Evolutionary conservation across 169 alveolate genomes (phyloP).

Genomic region (Plasmodium ovale): DNA sequence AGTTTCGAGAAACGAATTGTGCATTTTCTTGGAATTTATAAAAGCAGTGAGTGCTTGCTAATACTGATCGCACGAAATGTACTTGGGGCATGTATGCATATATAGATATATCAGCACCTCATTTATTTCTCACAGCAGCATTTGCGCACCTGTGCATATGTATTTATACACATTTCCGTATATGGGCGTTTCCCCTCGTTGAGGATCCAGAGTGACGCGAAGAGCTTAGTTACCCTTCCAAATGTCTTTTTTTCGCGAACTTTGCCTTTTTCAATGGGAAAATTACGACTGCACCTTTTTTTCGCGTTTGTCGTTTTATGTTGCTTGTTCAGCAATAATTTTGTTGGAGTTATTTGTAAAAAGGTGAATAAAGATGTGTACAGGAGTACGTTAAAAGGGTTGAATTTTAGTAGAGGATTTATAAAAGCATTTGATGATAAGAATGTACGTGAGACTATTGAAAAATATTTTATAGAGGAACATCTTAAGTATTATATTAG

Average conservation of each 20-base stretch:
- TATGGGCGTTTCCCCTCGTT: not conserved
- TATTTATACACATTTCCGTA: too few relatives aligned
- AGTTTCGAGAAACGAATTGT: too few relatives aligned
- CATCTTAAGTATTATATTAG: conserved; percentile 16
- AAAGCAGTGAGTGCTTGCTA: too few relatives aligned
- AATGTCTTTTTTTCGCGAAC: not conserved
- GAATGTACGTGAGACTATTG: conserved; percentile 11
- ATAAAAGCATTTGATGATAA: conserved; percentile 4
- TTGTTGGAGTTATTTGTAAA: not conserved
- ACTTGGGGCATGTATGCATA: too few relatives aligned
- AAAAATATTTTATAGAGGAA: conserved; percentile 11
- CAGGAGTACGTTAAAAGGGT: not conserved
- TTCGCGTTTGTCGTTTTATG: not conserved
- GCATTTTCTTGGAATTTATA: too few relatives aligned
- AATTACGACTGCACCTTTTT: not conserved
- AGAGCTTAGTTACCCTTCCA: too few relatives aligned
- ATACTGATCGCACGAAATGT: too few relatives aligned
- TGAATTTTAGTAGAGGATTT: conserved; percentile 15
- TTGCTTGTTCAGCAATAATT: not conserved
- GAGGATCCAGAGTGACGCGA: not conserved
- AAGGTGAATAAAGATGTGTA: conserved; percentile 1
- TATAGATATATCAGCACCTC: too few relatives aligned
- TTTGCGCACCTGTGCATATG: too few relatives aligned
- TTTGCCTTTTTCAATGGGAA: conserved; percentile 15
- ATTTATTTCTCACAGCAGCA: too few relatives aligned